Conservation (phyloP, 2,329 filamentous ascomycete genomes). For the Aureobasidium subglaciale region DNA sequence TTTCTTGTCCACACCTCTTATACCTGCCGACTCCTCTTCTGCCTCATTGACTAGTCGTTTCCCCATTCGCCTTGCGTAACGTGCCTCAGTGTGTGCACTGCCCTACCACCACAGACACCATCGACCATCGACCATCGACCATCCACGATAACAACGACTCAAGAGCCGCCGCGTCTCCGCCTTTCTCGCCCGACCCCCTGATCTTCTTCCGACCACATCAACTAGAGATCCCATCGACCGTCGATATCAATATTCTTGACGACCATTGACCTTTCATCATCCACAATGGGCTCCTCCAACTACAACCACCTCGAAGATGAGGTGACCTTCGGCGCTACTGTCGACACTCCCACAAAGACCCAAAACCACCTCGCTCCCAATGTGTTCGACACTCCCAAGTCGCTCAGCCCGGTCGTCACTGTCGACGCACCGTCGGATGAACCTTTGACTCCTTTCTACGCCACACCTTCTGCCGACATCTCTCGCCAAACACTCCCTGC, state of each 20-base stretch:
- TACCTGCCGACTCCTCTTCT: neutral
- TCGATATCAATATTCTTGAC: constrained; percentile 7
- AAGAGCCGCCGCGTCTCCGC: neutral
- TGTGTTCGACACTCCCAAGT: constrained; percentile 25
- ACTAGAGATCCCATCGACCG: neutral
- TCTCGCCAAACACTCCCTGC: constrained; percentile 17
- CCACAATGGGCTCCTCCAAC: constrained; percentile 12
- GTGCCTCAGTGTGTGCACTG: neutral
- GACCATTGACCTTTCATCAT: neutral
- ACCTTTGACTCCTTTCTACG: constrained; percentile 39
- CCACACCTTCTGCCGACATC: constrained; percentile 17
- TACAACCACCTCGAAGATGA: constrained; percentile 16
- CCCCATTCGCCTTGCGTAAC: neutral
- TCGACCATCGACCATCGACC: neutral
- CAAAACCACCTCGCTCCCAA: constrained; percentile 24
- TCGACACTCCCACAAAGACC: constrained; percentile 20
- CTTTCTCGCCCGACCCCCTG: neutral
- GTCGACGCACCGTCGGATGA: constrained; percentile 28
- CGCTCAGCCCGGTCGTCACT: constrained; percentile 29
- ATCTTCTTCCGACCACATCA: constrained; percentile 3
- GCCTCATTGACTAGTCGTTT: neutral
- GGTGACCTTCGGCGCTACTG: constrained; percentile 37
- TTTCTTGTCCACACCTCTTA: constrained; percentile 10
- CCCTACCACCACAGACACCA: too few species aligned
- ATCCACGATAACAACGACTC: neutral